These are phyloP conservation scores for Rosa lucieae DNA, from an alignment of 306 rosid species.

Conservation along the genomic window DNA sequence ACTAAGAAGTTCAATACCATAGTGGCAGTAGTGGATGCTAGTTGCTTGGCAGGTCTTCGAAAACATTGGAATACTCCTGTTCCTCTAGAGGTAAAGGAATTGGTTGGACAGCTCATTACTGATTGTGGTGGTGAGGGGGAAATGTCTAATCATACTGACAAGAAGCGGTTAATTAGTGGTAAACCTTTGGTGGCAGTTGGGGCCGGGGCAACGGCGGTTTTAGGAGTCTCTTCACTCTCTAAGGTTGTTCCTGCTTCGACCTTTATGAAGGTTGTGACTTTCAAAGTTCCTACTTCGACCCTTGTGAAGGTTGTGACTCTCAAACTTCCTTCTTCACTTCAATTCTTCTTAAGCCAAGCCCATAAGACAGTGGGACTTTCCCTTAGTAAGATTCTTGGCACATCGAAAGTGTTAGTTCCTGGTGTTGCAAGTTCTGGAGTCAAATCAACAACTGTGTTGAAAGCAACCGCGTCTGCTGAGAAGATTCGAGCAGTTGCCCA, in stretches of 20 bases:
- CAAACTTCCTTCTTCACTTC: conserved; percentile 61
- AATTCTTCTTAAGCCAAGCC: conserved; percentile 49
- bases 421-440: conserved; percentile 58
- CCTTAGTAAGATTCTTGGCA: conserved; percentile 39
- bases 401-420: conserved; percentile 57
- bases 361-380: conserved; percentile 51
- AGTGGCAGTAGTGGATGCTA: conserved; percentile 75
- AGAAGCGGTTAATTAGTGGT: conserved; percentile 43
- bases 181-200: conserved; percentile 78
- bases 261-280: conserved; percentile 12
- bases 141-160: conserved; percentile 36
- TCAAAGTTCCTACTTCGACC: conserved; percentile 54
- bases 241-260: conserved; percentile 38
- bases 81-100: conserved; percentile 53
- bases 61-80: conserved; percentile 74
- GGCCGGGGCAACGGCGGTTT: conserved; percentile 78
- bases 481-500: conserved; percentile 71
- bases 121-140: conserved; percentile 41
- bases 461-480: conserved; percentile 71
- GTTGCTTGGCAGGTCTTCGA: conserved; percentile 67
- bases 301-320: conserved; percentile 51
- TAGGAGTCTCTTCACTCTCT: conserved; percentile 77
- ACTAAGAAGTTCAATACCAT: conserved; percentile 60
- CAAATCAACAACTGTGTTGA: conserved; percentile 55
- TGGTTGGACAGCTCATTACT: conserved; percentile 47